These are phyloP conservation scores for Calendula officinalis DNA, from an alignment of 129 eudicot species.

Conservation along the genomic window DNA sequence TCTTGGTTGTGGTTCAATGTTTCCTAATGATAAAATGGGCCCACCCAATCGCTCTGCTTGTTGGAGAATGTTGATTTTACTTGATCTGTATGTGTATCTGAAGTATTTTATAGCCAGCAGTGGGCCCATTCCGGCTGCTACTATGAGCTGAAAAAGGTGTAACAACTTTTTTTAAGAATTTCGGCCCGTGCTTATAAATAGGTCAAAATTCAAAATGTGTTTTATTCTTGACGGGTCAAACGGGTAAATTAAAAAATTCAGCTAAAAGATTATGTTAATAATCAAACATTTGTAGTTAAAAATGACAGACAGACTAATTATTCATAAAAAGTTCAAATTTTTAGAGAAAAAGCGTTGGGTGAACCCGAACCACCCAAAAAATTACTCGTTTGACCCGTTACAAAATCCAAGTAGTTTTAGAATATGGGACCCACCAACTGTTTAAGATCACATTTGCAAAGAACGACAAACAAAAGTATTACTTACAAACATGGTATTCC, in stretches of 20 bases:
- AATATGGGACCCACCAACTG: neutral
- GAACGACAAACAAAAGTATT: slow-evolving; percentile 8
- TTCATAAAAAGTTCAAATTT: too few species aligned
- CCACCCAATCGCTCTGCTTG: slow-evolving; percentile 95
- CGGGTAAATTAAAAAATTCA: too few species aligned
- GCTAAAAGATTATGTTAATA: too few species aligned
- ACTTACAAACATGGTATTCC: slow-evolving; percentile 94
- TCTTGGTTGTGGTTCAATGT: slow-evolving; percentile 74
- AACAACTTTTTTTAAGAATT: slow-evolving; percentile 13
- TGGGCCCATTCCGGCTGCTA: slow-evolving; percentile 95
- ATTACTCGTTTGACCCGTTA: too few species aligned
- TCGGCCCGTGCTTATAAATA: too few species aligned
- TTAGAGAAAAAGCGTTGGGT: too few species aligned
- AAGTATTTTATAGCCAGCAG: slow-evolving; percentile 86
- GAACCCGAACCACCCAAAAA: too few species aligned
- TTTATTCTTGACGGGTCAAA: too few species aligned
- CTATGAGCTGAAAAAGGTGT: slow-evolving; percentile 62
- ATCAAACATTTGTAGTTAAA: too few species aligned
- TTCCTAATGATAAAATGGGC: slow-evolving; percentile 78
- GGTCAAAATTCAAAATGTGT: too few species aligned
- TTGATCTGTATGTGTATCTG: slow-evolving; percentile 81
- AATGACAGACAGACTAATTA: too few species aligned
- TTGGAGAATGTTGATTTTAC: slow-evolving; percentile 93
- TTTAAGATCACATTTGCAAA: neutral
- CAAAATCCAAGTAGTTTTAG: too few species aligned